A percentile compares a stretch with the other conserved stretches of the same genome.
Evolutionary conservation across 495 filamentous ascomycete genomes (phyloP).

Genomic region (Trichocladium antarcticum): DNA sequence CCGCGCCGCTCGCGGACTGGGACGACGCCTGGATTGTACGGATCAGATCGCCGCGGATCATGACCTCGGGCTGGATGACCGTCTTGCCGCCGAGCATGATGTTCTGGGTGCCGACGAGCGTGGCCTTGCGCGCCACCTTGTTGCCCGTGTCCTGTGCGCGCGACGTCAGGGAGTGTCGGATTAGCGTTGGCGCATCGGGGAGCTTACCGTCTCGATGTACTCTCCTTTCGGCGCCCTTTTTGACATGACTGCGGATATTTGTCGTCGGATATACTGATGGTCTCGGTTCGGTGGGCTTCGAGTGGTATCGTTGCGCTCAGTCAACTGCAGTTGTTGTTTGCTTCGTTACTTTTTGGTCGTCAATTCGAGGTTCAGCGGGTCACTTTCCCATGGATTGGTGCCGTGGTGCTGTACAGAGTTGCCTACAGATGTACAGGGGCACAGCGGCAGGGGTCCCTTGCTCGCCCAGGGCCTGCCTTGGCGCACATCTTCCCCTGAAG

Average conservation of each 20-base stretch:
- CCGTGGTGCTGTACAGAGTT: no score
- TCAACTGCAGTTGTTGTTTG: no score
- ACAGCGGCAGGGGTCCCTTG: no score
- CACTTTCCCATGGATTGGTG: no score
- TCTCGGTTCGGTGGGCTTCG: not conserved
- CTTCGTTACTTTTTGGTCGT: no score
- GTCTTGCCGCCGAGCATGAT: slow-evolving; percentile 96
- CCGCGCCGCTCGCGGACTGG: slow-evolving; percentile 20
- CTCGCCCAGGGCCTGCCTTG: no score
- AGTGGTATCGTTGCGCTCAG: no score
- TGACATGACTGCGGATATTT: slow-evolving; percentile 48
- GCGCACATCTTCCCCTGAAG: no score
- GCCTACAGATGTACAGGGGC: no score
- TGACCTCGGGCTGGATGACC: slow-evolving; percentile 81
- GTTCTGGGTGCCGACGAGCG: slow-evolving; percentile 87
- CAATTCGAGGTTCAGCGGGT: no score
- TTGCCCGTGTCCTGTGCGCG: slow-evolving; percentile 76
- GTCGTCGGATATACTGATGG: not conserved
- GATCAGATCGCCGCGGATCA: slow-evolving; percentile 83
- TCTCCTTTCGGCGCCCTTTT: slow-evolving; percentile 71
- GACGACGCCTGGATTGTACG: slow-evolving; percentile 39
- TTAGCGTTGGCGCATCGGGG: not conserved
- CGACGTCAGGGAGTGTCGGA: not conserved
- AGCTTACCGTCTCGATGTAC: slow-evolving; percentile 86
- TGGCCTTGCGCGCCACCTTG: slow-evolving; percentile 85